phyloP scores from a whole-genome alignment of 2,329 filamentous ascomycete genomes.

The Knufia fluminis region DNA sequence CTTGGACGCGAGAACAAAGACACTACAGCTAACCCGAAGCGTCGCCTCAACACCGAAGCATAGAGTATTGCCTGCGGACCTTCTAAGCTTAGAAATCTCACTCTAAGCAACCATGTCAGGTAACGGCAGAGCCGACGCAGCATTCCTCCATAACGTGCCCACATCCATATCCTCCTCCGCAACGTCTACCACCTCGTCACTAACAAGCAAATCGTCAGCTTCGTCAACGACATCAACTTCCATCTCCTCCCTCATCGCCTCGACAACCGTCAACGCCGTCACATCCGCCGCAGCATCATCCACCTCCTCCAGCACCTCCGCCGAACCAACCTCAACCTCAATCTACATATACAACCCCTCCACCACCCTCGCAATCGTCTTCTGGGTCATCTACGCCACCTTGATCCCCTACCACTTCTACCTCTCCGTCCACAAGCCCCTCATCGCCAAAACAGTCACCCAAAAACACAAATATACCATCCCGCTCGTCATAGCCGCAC shows the following conservation, averaged over 20 bases:
- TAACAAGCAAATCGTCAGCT: background rate
- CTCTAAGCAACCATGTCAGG: constrained; percentile 8
- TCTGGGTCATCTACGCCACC: constrained; percentile 34
- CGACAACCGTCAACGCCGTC: background rate
- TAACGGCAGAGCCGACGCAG: background rate
- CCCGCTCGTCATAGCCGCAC: constrained; percentile 35
- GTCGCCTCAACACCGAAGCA: too few relatives aligned
- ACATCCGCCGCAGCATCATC: background rate
- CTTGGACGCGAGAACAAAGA: too few relatives aligned
- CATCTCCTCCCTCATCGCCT: background rate
- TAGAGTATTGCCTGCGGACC: too few relatives aligned
- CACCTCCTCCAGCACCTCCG: constrained; percentile 31
- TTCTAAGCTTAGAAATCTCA: too few relatives aligned
- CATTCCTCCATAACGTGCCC: constrained; percentile 5
- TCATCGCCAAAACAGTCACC: constrained; percentile 24
- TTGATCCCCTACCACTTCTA: constrained; percentile 33
- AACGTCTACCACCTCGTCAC: background rate
- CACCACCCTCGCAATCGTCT: constrained; percentile 35
- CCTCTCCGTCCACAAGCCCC: constrained; percentile 35
- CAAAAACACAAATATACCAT: constrained; percentile 32
- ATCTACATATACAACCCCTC: constrained; percentile 41
- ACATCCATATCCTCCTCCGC: background rate
- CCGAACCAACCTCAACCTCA: constrained; percentile 22
- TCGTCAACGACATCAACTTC: background rate
- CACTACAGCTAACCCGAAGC: too few relatives aligned